phyloP scores from a whole-genome alignment of 1,139 yeast genomes.

The Magnusiomyces clavatus region DNA sequence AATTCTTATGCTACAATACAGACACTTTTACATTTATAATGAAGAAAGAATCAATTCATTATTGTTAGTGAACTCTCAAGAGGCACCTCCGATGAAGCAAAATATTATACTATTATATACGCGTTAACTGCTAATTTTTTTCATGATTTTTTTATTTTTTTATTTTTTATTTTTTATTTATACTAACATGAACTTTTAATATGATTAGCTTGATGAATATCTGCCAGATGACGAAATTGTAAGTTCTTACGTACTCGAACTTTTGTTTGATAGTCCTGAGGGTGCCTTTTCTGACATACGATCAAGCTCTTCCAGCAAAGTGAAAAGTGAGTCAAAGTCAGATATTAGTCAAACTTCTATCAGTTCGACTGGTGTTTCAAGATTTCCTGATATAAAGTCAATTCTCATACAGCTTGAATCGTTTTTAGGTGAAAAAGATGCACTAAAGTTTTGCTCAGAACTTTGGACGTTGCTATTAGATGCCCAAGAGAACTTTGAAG shows the following conservation, averaged over 20 bases:
- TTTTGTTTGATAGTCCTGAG: conserved; percentile 7
- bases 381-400: conserved; percentile 15
- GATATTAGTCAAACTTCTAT: too few species aligned
- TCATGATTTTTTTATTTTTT: not conserved
- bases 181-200: not conserved
- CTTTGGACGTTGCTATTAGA: conserved; percentile 23
- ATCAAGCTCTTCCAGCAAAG: conserved; percentile 1
- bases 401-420: conserved; percentile 21
- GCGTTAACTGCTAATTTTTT: too few species aligned
- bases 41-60: too few species aligned
- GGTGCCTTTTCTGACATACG: conserved; percentile 15
- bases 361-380: too few species aligned
- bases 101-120: too few species aligned
- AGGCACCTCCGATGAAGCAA: too few species aligned
- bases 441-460: conserved; percentile 19
- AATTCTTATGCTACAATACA: too few species aligned
- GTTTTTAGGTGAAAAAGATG: conserved; percentile 19
- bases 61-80: too few species aligned
- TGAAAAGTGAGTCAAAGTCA: too few species aligned
- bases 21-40: too few species aligned
- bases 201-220: conserved; percentile 10
- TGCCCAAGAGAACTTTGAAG: conserved; percentile 21
- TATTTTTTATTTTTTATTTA: not conserved
- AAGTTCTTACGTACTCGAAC: conserved; percentile 17
- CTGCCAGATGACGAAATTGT: conserved; percentile 20